Evolutionary conservation across 2,329 filamentous ascomycete species (phyloP).

Genomic region (Paracorniculantispora psalliotae): DNA sequence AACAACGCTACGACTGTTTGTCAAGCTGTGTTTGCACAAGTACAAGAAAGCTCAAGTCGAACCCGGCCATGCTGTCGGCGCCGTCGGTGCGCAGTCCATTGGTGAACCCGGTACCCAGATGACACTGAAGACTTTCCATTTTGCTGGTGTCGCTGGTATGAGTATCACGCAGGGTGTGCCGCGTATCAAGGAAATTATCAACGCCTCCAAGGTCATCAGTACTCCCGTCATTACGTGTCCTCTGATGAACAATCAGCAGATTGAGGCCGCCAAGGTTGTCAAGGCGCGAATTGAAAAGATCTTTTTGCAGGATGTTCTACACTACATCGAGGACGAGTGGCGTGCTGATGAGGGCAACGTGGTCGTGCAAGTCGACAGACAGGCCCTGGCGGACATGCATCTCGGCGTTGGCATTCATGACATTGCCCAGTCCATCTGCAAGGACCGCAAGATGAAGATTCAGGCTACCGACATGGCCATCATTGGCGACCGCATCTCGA

Average conservation of each 20-base stretch:
- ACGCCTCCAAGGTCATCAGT: slow-evolving; percentile 88
- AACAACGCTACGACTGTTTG: slow-evolving; percentile 68
- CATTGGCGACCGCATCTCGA: slow-evolving; percentile 59
- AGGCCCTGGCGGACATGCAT: slow-evolving; percentile 73
- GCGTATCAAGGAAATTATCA: slow-evolving; percentile 99
- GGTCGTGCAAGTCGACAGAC: slow-evolving; percentile 74
- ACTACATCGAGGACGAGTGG: slow-evolving; percentile 85
- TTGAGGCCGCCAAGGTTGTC: slow-evolving; percentile 80
- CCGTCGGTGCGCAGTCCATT: slow-evolving; percentile 94
- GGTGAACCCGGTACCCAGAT: slow-evolving; percentile 98
- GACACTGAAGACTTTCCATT: slow-evolving; percentile 99
- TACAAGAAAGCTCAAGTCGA: slow-evolving; percentile 89
- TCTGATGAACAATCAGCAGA: slow-evolving; percentile 67
- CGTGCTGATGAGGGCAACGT: slow-evolving; percentile 70
- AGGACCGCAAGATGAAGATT: slow-evolving; percentile 78
- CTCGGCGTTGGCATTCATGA: slow-evolving; percentile 71
- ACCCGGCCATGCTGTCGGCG: slow-evolving; percentile 91
- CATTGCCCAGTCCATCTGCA: slow-evolving; percentile 71
- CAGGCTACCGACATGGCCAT: slow-evolving; percentile 60
- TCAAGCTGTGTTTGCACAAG: slow-evolving; percentile 78
- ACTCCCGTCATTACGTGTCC: slow-evolving; percentile 91
- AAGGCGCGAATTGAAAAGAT: slow-evolving; percentile 96
- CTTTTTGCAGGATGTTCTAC: slow-evolving; percentile 74
- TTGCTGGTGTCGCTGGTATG: slow-evolving; percentile 98
- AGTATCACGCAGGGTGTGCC: slow-evolving; percentile 98